phyloP scores from a whole-genome alignment of 768 basidiomycete genomes.

The Kwoniella dendrophila region DNA sequence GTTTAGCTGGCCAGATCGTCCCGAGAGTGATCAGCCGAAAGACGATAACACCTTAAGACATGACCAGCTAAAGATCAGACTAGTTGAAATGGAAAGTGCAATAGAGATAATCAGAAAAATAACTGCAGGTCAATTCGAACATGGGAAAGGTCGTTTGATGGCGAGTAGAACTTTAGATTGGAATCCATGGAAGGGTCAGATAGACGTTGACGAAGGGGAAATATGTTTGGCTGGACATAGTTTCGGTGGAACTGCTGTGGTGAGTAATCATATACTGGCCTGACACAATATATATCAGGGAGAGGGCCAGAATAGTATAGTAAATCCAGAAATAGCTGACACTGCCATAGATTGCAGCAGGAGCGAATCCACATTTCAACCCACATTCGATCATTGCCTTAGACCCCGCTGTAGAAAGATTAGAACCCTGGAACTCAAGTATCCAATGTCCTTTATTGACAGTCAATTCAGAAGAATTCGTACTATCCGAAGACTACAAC shows the following conservation, averaged over 20 bases:
- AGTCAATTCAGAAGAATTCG: constrained; percentile 27
- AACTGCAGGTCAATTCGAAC: constrained; percentile 1
- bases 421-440: constrained; percentile 23
- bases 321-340: too few species aligned
- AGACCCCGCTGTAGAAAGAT: constrained; percentile 24
- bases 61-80: constrained; percentile 23
- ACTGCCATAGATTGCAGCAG: constrained; percentile 26
- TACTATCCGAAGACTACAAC: constrained; percentile 14
- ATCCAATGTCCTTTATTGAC: constrained; percentile 20
- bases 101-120: constrained; percentile 11
- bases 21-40: constrained; percentile 17
- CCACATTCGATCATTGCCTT: constrained; percentile 19
- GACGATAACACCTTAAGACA: constrained; percentile 27
- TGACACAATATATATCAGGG: too few species aligned
- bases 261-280: constrained; percentile 19
- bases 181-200: constrained; percentile 4
- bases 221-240: constrained; percentile 21
- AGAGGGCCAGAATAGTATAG: too few species aligned
- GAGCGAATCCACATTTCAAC: constrained; percentile 18
- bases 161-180: constrained; percentile 25
- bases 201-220: constrained; percentile 18
- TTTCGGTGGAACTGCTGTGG: constrained; percentile 23
- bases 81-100: constrained; percentile 16
- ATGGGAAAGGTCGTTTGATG: constrained; percentile 1
- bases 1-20: constrained; percentile 25